Conservation (phyloP, 768 basidiomycete species). For the Pulveroboletus sp. region DNA sequence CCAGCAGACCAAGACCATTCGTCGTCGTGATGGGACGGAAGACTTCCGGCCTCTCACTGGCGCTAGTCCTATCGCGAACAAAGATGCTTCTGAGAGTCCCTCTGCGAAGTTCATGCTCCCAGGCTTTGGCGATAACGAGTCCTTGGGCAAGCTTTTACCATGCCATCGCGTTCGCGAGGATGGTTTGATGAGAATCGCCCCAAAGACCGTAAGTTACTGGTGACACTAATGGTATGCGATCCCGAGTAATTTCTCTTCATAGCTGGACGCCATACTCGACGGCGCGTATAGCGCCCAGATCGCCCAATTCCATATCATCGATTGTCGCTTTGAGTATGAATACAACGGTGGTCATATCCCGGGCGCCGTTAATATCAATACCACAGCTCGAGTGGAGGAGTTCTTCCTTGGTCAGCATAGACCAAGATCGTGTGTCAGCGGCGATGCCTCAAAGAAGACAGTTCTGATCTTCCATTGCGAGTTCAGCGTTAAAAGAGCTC, state of each 20-base stretch:
- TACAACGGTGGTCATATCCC: conserved; percentile 89
- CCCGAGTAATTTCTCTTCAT: conserved; percentile 9
- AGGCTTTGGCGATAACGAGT: conserved; percentile 91
- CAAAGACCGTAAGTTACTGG: conserved; percentile 59
- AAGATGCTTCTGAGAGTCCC: conserved; percentile 50
- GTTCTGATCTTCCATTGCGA: conserved; percentile 97
- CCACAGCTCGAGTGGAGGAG: conserved; percentile 71
- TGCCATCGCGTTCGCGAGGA: conserved; percentile 94
- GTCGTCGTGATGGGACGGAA: conserved; percentile 77
- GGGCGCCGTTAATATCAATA: conserved; percentile 90
- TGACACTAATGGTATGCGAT: background rate
- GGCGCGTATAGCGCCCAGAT: conserved; percentile 67
- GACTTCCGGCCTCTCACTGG: conserved; percentile 75
- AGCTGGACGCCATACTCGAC: conserved; percentile 77
- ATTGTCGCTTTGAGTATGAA: conserved; percentile 98
- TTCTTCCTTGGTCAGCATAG: conserved; percentile 62
- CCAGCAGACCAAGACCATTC: conserved; percentile 71
- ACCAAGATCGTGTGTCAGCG: conserved; percentile 68
- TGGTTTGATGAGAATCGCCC: conserved; percentile 86
- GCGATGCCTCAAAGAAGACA: conserved; percentile 69
- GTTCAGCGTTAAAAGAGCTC: conserved; percentile 91
- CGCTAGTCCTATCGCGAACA: conserved; percentile 45
- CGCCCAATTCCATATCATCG: conserved; percentile 73
- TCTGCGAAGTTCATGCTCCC: conserved; percentile 50
- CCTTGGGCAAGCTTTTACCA: conserved; percentile 87